Percentiles rank a stretch among this genome's conserved stretches.
Evolutionary conservation across 331 rosid species (phyloP).

Genomic region (Rhamnella rubrinervis): DNA sequence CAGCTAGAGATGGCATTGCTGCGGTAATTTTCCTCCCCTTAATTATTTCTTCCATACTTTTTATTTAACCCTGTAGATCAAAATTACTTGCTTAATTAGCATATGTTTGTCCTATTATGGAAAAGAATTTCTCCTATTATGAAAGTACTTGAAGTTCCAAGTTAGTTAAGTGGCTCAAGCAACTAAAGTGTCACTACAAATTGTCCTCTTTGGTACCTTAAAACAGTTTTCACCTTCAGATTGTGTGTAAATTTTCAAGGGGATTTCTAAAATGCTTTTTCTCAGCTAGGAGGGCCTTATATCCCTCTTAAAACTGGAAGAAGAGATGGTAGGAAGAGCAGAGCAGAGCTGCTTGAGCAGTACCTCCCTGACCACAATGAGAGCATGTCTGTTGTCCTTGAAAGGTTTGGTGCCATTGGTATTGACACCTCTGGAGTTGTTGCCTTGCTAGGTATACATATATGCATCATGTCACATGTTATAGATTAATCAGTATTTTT

Average conservation of each 20-base stretch:
- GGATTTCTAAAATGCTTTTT: neutral
- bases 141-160: too few species aligned
- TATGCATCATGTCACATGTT: neutral
- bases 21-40: constrained; percentile 35
- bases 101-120: too few species aligned
- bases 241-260: neutral
- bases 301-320: constrained; percentile 91
- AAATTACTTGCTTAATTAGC: too few species aligned
- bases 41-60: neutral
- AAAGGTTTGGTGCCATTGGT: constrained; percentile 77
- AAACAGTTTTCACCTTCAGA: too few species aligned
- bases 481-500: too few species aligned
- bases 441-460: constrained; percentile 68
- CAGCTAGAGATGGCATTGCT: constrained; percentile 90
- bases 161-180: too few species aligned
- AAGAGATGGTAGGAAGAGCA: constrained; percentile 95
- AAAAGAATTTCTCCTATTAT: too few species aligned
- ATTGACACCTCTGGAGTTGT: constrained; percentile 91
- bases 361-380: constrained; percentile 98
- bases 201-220: too few species aligned
- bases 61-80: neutral
- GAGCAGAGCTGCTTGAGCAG: constrained; percentile 74
- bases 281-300: constrained; percentile 83
- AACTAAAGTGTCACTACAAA: too few species aligned
- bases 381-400: constrained; percentile 86